Conservation (phyloP, 495 filamentous ascomycete species). For the Neurospora sp. region DNA sequence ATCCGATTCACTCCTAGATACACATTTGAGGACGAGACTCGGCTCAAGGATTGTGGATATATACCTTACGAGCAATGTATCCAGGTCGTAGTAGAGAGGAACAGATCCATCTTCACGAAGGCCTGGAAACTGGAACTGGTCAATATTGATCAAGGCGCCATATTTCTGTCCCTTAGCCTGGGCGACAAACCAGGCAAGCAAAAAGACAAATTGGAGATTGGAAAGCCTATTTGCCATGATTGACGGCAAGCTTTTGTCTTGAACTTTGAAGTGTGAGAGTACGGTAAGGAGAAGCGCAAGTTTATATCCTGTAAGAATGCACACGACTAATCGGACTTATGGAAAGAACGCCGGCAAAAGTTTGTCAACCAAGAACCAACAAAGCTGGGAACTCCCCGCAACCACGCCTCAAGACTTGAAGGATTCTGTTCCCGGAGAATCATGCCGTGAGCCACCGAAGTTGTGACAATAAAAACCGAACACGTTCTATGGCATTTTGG, state of each 20-base stretch:
- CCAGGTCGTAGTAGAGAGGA: background rate
- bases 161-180: background rate
- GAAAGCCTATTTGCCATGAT: background rate
- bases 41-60: background rate
- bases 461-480: background rate
- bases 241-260: background rate
- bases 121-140: background rate
- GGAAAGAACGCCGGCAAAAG: background rate
- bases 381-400: background rate
- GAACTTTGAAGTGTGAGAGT: background rate
- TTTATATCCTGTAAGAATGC: background rate
- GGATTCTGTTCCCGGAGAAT: background rate
- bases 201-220: background rate
- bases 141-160: background rate
- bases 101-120: background rate
- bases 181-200: background rate
- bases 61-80: background rate
- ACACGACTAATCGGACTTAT: background rate
- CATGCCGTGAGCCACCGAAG: background rate
- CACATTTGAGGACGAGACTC: background rate
- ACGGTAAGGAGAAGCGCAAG: background rate
- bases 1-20: background rate
- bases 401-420: background rate
- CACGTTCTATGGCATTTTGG: background rate
- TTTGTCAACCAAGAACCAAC: background rate